phyloP scores from a whole-genome alignment of 768 basidiomycete species.

The Collybia nuda region DNA sequence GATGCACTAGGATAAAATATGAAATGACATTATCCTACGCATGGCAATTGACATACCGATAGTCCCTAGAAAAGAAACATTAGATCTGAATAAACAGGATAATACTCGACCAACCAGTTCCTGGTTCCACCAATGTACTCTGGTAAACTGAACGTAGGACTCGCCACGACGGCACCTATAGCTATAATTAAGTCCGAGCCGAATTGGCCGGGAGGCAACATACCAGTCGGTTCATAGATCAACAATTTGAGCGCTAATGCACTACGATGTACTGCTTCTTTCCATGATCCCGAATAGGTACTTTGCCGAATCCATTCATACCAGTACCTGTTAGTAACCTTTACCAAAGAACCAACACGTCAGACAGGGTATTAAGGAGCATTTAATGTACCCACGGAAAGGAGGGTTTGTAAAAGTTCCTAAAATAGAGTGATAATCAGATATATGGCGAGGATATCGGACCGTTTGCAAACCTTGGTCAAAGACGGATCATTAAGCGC shows the following conservation, averaged over 20 bases:
- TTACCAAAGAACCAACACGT: constrained; percentile 6
- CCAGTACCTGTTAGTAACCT: constrained; percentile 83
- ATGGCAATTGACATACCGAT: constrained; percentile 39
- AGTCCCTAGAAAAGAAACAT: constrained; percentile 47
- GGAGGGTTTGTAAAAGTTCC: constrained; percentile 56
- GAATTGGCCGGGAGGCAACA: background rate
- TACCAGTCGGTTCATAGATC: constrained; percentile 89
- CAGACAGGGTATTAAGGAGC: background rate
- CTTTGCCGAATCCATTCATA: constrained; percentile 85
- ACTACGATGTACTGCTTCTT: constrained; percentile 90
- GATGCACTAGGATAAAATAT: constrained; percentile 49
- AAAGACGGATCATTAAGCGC: constrained; percentile 66
- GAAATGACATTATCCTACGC: background rate
- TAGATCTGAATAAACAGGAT: background rate
- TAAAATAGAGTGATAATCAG: constrained; percentile 16
- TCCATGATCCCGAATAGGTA: constrained; percentile 92
- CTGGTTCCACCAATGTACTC: constrained; percentile 89
- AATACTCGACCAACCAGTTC: constrained; percentile 62
- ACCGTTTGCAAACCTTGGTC: constrained; percentile 47
- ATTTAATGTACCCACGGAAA: constrained; percentile 43
- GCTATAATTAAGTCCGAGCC: background rate
- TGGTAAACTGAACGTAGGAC: constrained; percentile 92
- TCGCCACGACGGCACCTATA: constrained; percentile 86
- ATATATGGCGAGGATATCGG: background rate
- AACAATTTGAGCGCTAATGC: constrained; percentile 93